phyloP scores from a whole-genome alignment of 306 rosid species.

The Gynostemma pentaphyllum region DNA sequence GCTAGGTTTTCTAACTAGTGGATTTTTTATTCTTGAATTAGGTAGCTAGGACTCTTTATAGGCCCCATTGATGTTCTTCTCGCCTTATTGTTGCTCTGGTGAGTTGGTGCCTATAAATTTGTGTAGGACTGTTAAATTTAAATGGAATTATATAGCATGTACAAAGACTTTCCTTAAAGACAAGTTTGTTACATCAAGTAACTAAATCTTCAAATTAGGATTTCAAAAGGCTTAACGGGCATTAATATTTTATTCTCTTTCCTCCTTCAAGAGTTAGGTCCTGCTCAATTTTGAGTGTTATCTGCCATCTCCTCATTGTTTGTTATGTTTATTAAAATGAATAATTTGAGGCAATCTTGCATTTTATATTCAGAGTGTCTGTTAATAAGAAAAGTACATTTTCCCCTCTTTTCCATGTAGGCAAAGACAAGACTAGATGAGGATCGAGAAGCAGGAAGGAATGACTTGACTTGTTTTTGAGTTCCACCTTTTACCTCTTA shows the following conservation, averaged over 20 bases:
- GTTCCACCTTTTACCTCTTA: neutral
- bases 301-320: neutral
- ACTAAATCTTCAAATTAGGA: neutral
- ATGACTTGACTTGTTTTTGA: slow-evolving; percentile 3
- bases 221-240: neutral
- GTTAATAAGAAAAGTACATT: slow-evolving; percentile 1
- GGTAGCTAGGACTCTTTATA: slow-evolving; percentile 15
- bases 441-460: slow-evolving; percentile 8
- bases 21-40: slow-evolving; percentile 14
- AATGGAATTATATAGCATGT: neutral
- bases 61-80: slow-evolving; percentile 16
- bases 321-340: neutral
- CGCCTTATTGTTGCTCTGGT: slow-evolving; percentile 16
- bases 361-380: neutral
- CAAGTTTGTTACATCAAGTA: neutral
- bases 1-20: slow-evolving; percentile 17
- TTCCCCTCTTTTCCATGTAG: slow-evolving; percentile 12
- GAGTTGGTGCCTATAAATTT: slow-evolving; percentile 13
- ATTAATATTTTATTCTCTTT: neutral
- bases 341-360: neutral
- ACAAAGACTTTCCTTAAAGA: neutral
- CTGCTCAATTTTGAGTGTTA: neutral
- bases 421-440: slow-evolving; percentile 15
- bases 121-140: neutral
- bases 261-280: neutral